phyloP scores from a whole-genome alignment of 768 basidiomycete species.

The Macrolepiota fuliginosa region DNA sequence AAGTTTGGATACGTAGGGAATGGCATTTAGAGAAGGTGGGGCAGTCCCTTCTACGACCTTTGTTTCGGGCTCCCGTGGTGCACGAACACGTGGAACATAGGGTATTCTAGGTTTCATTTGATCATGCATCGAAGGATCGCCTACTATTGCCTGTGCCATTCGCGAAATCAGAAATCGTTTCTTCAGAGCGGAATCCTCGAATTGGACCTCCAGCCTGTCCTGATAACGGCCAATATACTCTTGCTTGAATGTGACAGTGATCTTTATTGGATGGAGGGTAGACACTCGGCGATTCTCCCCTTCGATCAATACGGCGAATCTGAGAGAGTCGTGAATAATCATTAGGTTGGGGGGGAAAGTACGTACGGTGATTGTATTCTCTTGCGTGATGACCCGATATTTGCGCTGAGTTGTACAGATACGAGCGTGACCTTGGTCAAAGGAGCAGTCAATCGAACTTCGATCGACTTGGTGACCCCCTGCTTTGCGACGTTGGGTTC shows the following conservation, averaged over 20 bases:
- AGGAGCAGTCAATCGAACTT: conserved; percentile 26
- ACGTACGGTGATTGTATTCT: conserved; percentile 7
- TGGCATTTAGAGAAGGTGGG: conserved; percentile 37
- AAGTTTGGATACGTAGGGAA: conserved; percentile 40
- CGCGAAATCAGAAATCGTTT: conserved; percentile 50
- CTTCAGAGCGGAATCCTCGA: conserved; percentile 41
- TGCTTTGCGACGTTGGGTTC: conserved; percentile 29
- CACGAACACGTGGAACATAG: conserved; percentile 39
- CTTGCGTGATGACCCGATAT: not conserved
- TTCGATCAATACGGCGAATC: conserved; percentile 22
- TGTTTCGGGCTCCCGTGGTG: conserved; percentile 28
- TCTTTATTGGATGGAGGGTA: conserved; percentile 19
- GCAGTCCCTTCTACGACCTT: conserved; percentile 39
- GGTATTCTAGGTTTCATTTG: conserved; percentile 41
- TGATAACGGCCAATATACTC: conserved; percentile 45
- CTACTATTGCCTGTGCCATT: conserved; percentile 41
- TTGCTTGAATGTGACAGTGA: conserved; percentile 34
- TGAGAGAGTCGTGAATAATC: conserved; percentile 10
- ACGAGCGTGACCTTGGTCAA: conserved; percentile 25
- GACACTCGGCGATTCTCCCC: conserved; percentile 20
- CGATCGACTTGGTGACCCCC: conserved; percentile 6
- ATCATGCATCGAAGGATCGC: conserved; percentile 42
- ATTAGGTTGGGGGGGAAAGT: not conserved
- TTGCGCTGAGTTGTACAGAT: not conserved
- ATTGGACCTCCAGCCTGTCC: conserved; percentile 50